Evolutionary conservation across 148 eudicot species (phyloP).

Genomic region (Nepenthes gracilis): DNA sequence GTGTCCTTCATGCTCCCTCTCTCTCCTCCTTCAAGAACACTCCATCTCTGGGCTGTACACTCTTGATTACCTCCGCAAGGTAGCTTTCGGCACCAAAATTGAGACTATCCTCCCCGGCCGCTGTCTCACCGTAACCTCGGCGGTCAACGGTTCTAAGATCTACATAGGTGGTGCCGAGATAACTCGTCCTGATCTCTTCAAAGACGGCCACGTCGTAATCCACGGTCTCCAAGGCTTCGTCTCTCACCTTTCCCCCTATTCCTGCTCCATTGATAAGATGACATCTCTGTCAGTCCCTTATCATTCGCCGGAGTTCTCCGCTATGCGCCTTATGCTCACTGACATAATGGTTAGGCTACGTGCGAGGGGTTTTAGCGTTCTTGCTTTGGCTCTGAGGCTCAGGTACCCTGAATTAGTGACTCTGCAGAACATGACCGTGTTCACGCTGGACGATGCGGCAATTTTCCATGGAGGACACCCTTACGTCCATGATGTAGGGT

Average conservation of each 20-base stretch:
- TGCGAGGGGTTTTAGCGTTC: slow-evolving; percentile 34
- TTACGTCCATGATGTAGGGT: slow-evolving; percentile 42
- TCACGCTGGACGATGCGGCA: slow-evolving; percentile 32
- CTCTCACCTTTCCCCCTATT: slow-evolving; percentile 60
- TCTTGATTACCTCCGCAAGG: slow-evolving; percentile 32
- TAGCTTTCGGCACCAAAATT: slow-evolving; percentile 51
- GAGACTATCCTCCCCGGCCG: slow-evolving; percentile 57
- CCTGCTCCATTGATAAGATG: slow-evolving; percentile 47
- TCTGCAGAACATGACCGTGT: slow-evolving; percentile 36
- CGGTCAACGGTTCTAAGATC: slow-evolving; percentile 16
- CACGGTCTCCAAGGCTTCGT: slow-evolving; percentile 62
- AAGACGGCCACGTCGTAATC: slow-evolving; percentile 32
- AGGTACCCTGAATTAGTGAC: slow-evolving; percentile 32
- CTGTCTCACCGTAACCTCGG: slow-evolving; percentile 47
- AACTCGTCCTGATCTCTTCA: slow-evolving; percentile 40
- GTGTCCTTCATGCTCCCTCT: slow-evolving; percentile 54
- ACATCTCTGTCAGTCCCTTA: slow-evolving; percentile 38
- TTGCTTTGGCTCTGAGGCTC: slow-evolving; percentile 31
- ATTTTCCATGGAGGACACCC: slow-evolving; percentile 45
- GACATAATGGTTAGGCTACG: slow-evolving; percentile 50
- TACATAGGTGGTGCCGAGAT: slow-evolving; percentile 53
- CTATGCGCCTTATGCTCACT: slow-evolving; percentile 36
- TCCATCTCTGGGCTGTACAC: slow-evolving; percentile 59
- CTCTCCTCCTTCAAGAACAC: slow-evolving; percentile 66
- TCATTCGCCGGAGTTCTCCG: slow-evolving; percentile 18